Base-by-base conservation (phyloP, 495 filamentous ascomycete species). In the Xylaria castorea region DNA sequence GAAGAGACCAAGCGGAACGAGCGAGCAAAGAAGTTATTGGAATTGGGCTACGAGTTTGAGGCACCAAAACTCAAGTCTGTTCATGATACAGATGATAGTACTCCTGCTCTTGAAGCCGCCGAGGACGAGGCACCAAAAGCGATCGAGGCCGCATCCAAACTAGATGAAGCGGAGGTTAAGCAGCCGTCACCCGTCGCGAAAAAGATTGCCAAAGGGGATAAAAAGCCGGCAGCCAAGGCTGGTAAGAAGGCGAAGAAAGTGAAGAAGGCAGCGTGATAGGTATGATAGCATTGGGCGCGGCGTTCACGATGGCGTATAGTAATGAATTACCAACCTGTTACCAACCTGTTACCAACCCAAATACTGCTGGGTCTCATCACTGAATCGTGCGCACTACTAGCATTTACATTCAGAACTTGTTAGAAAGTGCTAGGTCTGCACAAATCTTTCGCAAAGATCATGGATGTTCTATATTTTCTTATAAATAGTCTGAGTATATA, bases 41-140 rank as follows among this genome's bases (percentile, higher is more conserved):
- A 83, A 48, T 82, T 97, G 61, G 96, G 91, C 30, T 99, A 99
- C 81, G 92, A 97, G 66, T 92, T 94, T 77, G 89, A 93, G 55
- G 85, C 89, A 12, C 94, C 94, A 3, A 83, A 84, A 72, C 80
- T 97, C 75, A 96, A 91, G 86, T 84, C 85, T 44, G 87, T 93
- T 50, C 88, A 83, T 66, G 81, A 82, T 51, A 71, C 70, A 50
- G 44, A 60, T 9, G 75, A 72, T 48, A 74, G 55, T 55, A 68
- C 71, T 64, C 70, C 70, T 14, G 74, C 71, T 5, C 72, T 78
- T 50, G 78, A 81, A 65, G 80, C 75, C 57, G 81, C 77, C 46
- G 80, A 81, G 63, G 77, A 72, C 40, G 80, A 78, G 57, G 73
- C 77, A 46, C 82, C 79, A 63, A 83, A 87, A 77, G 77, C 75